These are phyloP conservation scores for Sphenostylis stenocarpa DNA, from an alignment of 306 rosid species.

Conservation along the genomic window DNA sequence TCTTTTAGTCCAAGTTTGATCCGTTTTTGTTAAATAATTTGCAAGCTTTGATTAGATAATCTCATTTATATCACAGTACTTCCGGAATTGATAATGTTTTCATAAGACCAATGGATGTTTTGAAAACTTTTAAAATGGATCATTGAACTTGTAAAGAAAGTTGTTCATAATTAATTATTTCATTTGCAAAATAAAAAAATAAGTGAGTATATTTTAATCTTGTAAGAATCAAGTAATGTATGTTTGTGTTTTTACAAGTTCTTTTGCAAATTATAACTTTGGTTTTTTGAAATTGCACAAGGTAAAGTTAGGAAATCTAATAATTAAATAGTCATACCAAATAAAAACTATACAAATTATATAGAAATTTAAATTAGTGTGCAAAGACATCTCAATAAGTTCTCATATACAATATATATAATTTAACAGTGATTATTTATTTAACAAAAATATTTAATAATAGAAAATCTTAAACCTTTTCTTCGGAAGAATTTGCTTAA, in stretches of 20 bases:
- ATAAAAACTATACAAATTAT: neutral
- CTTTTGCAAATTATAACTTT: neutral
- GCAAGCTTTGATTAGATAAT: conserved; percentile 1
- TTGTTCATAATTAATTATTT: neutral
- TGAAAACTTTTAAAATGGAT: neutral
- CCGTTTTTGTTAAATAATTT: neutral
- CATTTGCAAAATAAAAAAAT: too few species aligned
- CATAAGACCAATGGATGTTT: neutral
- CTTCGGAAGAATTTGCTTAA: neutral
- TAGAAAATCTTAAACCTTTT: neutral
- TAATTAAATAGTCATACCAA: neutral
- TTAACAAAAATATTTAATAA: neutral
- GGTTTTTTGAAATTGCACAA: neutral
- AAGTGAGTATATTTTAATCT: too few species aligned
- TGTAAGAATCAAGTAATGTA: neutral
- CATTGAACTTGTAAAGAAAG: neutral
- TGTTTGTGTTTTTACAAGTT: neutral
- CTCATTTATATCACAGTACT: neutral
- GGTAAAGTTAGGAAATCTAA: neutral
- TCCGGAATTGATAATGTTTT: neutral
- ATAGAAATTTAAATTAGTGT: neutral
- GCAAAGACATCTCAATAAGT: neutral
- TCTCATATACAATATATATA: too few species aligned
- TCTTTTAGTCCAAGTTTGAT: neutral
- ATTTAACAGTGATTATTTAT: neutral